A percentile compares a stretch with the other conserved stretches of the same genome.
Conservation (phyloP, 139 green algal species). For the Picochlorum sp. region DNA sequence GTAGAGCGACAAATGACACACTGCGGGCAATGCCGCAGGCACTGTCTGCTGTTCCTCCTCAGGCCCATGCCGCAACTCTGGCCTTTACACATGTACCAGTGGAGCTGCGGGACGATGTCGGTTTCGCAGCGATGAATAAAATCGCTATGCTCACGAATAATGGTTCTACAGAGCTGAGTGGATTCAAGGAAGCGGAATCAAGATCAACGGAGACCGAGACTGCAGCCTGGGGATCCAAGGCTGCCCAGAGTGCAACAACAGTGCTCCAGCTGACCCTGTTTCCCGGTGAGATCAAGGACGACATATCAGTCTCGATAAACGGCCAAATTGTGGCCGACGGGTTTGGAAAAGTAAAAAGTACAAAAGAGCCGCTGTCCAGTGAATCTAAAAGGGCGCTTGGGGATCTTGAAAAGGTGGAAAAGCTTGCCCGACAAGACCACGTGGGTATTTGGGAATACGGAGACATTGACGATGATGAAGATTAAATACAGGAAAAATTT, state of each 20-base stretch:
- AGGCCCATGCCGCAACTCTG: slow-evolving; percentile 41
- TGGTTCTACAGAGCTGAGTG: slow-evolving; percentile 34
- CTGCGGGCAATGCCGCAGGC: slow-evolving; percentile 53
- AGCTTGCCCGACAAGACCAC: slow-evolving; percentile 51
- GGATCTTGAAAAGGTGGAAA: slow-evolving; percentile 40
- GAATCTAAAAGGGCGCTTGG: slow-evolving; percentile 14
- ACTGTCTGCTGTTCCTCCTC: slow-evolving; percentile 63
- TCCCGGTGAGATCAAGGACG: not conserved
- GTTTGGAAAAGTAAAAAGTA: slow-evolving; percentile 25
- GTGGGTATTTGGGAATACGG: slow-evolving; percentile 78
- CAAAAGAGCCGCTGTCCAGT: not conserved
- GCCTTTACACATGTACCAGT: slow-evolving; percentile 48
- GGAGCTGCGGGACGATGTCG: slow-evolving; percentile 46
- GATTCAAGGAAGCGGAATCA: slow-evolving; percentile 43
- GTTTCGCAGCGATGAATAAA: slow-evolving; percentile 42
- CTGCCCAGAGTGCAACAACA: slow-evolving; percentile 6
- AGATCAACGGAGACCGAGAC: slow-evolving; percentile 22
- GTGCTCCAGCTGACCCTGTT: slow-evolving; percentile 16
- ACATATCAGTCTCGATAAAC: slow-evolving; percentile 12
- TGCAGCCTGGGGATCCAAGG: slow-evolving; percentile 21
- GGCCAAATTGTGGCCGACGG: slow-evolving; percentile 39
- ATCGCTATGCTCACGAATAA: slow-evolving; percentile 23
- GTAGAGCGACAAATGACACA: slow-evolving; percentile 31
- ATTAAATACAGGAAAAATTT: slow-evolving; percentile 20
- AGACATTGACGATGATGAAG: slow-evolving; percentile 69